Percentiles rank a stretch among this genome's conserved stretches.
Conservation (phyloP, 257 asterid genomes). For the Echium plantagineum region DNA sequence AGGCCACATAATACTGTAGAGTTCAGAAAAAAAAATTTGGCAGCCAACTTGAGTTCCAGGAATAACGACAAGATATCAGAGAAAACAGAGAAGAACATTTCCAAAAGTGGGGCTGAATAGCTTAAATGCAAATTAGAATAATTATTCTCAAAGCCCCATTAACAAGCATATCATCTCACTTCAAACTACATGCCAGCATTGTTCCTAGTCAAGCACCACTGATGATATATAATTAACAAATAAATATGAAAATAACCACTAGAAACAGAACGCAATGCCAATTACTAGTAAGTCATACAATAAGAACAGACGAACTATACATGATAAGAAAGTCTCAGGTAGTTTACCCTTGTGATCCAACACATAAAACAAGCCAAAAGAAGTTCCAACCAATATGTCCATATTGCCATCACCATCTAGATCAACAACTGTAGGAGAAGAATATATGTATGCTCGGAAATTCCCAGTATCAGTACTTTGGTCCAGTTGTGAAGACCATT, state of each 20-base stretch:
- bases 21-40: neutral
- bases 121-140: neutral
- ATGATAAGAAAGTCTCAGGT: neutral
- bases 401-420: slow-evolving; percentile 64
- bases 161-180: no score
- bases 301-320: neutral
- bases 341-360: slow-evolving; percentile 86
- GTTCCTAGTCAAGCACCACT: neutral
- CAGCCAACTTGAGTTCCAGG: neutral
- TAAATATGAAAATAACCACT: no score
- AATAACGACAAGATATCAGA: neutral
- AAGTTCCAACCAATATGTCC: slow-evolving; percentile 95
- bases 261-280: neutral
- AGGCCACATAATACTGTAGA: neutral
- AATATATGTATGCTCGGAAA: neutral
- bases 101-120: neutral
- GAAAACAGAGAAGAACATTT: neutral
- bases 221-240: neutral
- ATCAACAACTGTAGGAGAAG: neutral
- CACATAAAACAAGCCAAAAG: slow-evolving; percentile 89
- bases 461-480: neutral
- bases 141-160: no score
- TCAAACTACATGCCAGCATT: neutral
- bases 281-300: neutral
- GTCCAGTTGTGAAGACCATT: slow-evolving; percentile 1